phyloP scores from a whole-genome alignment of 2,329 filamentous ascomycete genomes.

The Xylariaceae sp. region DNA sequence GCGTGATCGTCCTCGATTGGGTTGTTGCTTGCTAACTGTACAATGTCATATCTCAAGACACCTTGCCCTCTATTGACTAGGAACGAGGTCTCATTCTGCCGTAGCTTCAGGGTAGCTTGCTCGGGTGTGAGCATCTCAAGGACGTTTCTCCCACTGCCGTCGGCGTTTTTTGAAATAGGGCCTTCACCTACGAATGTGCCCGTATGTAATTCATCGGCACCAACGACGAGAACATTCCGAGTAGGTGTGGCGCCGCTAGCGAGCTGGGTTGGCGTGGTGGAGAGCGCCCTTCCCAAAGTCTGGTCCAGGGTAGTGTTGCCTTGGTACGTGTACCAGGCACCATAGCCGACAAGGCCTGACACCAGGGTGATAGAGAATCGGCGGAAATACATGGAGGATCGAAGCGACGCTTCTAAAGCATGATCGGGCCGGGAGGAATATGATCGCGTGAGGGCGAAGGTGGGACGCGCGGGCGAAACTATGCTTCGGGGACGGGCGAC shows the following conservation, averaged over 20 bases:
- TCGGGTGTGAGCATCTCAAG: constrained; percentile 96
- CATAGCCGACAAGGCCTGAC: constrained; percentile 68
- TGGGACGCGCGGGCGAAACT: constrained; percentile 29
- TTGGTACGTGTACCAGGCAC: constrained; percentile 71
- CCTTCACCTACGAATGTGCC: constrained; percentile 80
- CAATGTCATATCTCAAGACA: constrained; percentile 89
- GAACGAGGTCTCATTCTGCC: constrained; percentile 88
- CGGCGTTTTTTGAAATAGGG: constrained; percentile 82
- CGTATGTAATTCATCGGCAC: constrained; percentile 85
- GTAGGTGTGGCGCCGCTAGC: constrained; percentile 44
- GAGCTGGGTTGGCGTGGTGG: constrained; percentile 36
- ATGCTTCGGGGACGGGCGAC: constrained; percentile 42
- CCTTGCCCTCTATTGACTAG: constrained; percentile 83
- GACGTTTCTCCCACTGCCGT: constrained; percentile 78
- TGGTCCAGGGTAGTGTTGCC: constrained; percentile 37
- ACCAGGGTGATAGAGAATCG: constrained; percentile 63
- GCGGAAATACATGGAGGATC: constrained; percentile 72
- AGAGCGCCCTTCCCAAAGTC: constrained; percentile 37
- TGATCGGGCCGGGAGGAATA: constrained; percentile 34
- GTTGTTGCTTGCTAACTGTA: constrained; percentile 92
- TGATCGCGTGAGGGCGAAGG: constrained; percentile 38
- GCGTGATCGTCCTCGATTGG: constrained; percentile 98
- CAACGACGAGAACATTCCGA: constrained; percentile 76
- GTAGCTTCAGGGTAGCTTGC: constrained; percentile 84
- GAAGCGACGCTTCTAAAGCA: constrained; percentile 48